Evolutionary conservation across 768 basidiomycete genomes (phyloP), one percentile per base, ranked within the genome.

Genomic region (Imleria badia): DNA sequence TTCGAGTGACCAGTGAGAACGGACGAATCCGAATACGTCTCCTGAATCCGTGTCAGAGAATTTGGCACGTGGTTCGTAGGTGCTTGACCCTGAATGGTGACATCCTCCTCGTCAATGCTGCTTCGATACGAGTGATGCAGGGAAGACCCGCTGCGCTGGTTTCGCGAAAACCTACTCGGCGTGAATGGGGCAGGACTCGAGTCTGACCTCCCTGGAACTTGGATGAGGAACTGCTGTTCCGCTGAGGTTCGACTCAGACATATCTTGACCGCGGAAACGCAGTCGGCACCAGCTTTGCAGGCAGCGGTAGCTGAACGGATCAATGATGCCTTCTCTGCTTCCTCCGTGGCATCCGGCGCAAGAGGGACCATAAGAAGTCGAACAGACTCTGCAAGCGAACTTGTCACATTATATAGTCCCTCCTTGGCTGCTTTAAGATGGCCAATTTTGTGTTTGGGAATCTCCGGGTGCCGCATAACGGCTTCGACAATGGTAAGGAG

Each of bases 401-500:
- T 89, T 4, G 92, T 94, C 41, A 90, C 86, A 52, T 83, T 83
- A 71, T 94, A 98, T 35, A 98, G 74, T 14, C 83, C 81, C 60
- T 89, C 87, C 68, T 94, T 92, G 11, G 89, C 86, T 41, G 76
- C 72, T 59, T 78, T 82, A 26, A 98, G 78, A 64, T 80, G 78
- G 22, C 80, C 80, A 13, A 88, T 72, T 65, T 89, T 86, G 56
- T 83, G 75, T 30, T 73, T 64, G 35, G 84, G 81, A 39, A 94
- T 76, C 43, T 86, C 85, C 3, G 87, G 83, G 65, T 92, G 88
- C 48, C 80, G 81, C 64, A 87, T 82, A 39, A 97, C 91, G 10
- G 87, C 86, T 68, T 98, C 96, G 44, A 96, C 93, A 51, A 98
- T 86, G 30, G 87, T 88, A 50, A 99, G 80, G 55, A 97, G 79